Evolutionary conservation across 2,329 filamentous ascomycete genomes (phyloP).

Genomic region (Diaporthe batatas): DNA sequence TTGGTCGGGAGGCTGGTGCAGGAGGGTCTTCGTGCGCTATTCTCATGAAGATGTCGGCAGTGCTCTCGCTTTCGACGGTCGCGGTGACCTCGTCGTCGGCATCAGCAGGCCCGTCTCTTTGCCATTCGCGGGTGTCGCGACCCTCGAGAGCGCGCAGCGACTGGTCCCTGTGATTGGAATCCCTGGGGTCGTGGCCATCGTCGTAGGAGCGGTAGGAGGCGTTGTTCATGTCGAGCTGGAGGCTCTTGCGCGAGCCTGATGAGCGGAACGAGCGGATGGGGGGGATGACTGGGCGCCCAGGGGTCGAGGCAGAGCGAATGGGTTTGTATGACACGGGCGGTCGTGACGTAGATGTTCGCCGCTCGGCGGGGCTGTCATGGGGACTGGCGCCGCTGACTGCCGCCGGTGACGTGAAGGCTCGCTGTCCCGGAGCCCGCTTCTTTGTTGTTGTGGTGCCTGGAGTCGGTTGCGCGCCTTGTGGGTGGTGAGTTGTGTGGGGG

Average conservation of each 20-base stretch:
- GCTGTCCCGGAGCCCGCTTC: conserved; percentile 58
- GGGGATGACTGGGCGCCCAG: conserved; percentile 56
- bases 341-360: conserved; percentile 56
- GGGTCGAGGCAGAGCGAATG: conserved; percentile 50
- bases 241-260: conserved; percentile 68
- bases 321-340: conserved; percentile 66
- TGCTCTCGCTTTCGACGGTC: conserved; percentile 46
- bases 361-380: conserved; percentile 44
- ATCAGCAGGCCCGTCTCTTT: conserved; percentile 55
- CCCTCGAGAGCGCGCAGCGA: conserved; percentile 67
- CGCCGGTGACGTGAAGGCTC: conserved; percentile 63
- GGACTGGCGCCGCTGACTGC: conserved; percentile 20
- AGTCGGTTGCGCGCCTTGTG: conserved; percentile 43
- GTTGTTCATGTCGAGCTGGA: conserved; percentile 65
- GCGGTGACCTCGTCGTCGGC: conserved; percentile 60
- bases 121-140: conserved; percentile 53
- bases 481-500: conserved; percentile 47
- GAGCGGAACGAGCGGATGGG: conserved; percentile 70
- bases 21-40: conserved; percentile 68
- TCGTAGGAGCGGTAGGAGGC: conserved; percentile 60
- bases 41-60: conserved; percentile 69
- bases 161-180: conserved; percentile 62
- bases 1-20: conserved; percentile 49
- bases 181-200: conserved; percentile 56
- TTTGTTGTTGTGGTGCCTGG: conserved; percentile 51